Base-by-base conservation (phyloP, 495 filamentous ascomycete species). In the Xylaria cubensis region DNA sequence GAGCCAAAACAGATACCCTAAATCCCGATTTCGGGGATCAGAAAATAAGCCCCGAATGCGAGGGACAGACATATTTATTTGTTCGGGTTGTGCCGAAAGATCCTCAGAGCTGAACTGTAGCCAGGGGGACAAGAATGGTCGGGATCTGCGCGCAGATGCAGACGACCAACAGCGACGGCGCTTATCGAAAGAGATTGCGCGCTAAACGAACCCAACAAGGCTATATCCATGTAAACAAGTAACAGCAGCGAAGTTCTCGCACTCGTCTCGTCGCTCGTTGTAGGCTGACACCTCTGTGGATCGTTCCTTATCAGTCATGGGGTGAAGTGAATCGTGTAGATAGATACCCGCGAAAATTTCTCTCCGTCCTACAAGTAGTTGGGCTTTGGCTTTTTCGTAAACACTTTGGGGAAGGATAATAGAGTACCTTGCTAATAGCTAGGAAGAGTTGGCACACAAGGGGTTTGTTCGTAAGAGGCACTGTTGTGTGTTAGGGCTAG, bases 271-370 rank as follows among this genome's bases (percentile, higher is more conserved):
- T 36, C 34, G 34, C 34, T 36, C 6, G 34, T 36, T 29, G 26
- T 29, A 29, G 26, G 26, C 26, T 29, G 26, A 29, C 26, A 29
- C 26, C 26, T n/a, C n/a, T n/a, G n/a, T n/a, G n/a, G n/a, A n/a
- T n/a, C n/a, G n/a, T n/a, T n/a, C n/a, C 26, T 2, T 29, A 29
- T 29, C 26, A 29, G 26, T 29, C 26, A 29, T 2, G 44, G 5
- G 9, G 66, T 63, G 4, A 70, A 71, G 55, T 78, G 74, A 74
- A 71, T 76, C 2, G 67, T 76, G 15, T 76, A 78, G 69, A 78
- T 76, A 78, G 69, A 78, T 78, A 41, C 76, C 74, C 0, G 32
- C 71, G 73, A 76, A 41, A 78, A 76, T 39, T 78, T 73, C 66
- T 76, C 76, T 8, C 70, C 71, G 13, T 13, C 42, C 19, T 72